phyloP scores from a whole-genome alignment of 441 rosid species.

The Manihot esculenta region DNA sequence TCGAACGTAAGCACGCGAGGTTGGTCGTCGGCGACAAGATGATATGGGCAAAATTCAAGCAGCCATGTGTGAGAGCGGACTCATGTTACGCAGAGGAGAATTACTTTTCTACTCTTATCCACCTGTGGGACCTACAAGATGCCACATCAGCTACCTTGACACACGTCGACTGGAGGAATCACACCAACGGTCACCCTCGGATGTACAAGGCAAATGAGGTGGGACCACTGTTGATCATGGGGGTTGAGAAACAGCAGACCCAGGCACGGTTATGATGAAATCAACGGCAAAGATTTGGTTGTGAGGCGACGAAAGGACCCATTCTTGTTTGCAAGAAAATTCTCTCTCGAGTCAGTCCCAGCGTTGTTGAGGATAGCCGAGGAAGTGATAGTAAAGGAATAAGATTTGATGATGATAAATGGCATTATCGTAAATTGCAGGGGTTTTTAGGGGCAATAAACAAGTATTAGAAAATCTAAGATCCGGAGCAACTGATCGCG shows the following conservation, averaged over 20 bases:
- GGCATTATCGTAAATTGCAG: slow-evolving; percentile 3
- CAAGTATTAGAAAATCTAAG: too few relatives aligned
- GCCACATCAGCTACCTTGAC: slow-evolving; percentile 59
- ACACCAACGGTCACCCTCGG: slow-evolving; percentile 66
- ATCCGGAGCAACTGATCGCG: too few relatives aligned
- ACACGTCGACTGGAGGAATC: slow-evolving; percentile 64
- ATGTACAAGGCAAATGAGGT: slow-evolving; percentile 47
- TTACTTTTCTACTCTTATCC: slow-evolving; percentile 76
- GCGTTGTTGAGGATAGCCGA: slow-evolving; percentile 46
- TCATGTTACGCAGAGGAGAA: slow-evolving; percentile 68
- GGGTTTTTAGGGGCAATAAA: neutral
- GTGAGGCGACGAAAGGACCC: slow-evolving; percentile 32
- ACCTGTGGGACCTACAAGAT: slow-evolving; percentile 57
- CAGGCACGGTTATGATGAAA: slow-evolving; percentile 51
- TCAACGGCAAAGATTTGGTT: slow-evolving; percentile 46
- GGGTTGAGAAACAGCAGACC: slow-evolving; percentile 41
- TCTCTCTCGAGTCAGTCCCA: slow-evolving; percentile 38
- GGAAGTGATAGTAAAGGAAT: slow-evolving; percentile 54
- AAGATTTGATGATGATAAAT: neutral
- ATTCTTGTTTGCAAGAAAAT: slow-evolving; percentile 67
- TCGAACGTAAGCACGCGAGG: slow-evolving; percentile 68
- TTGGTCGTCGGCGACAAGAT: slow-evolving; percentile 46
- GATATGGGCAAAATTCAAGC: slow-evolving; percentile 62
- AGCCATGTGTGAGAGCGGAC: slow-evolving; percentile 44
- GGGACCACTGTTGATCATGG: slow-evolving; percentile 36